Evolutionary conservation across 1,284 basidiomycete species (phyloP).

Genomic region (Leccinum solheimii): DNA sequence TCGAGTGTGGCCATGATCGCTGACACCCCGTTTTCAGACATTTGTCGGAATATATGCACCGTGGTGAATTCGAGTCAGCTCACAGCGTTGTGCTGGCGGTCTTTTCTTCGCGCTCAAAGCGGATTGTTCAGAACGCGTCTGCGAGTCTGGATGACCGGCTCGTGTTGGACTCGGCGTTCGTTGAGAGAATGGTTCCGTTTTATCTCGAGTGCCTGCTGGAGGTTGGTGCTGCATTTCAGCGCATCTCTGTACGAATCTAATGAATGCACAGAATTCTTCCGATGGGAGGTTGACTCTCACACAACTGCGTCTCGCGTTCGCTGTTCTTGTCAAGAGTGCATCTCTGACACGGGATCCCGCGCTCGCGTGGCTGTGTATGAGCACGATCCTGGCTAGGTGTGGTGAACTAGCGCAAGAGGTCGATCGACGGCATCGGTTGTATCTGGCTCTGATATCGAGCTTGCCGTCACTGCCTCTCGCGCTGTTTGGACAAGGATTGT

Average conservation of each 20-base stretch:
- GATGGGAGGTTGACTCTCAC: constrained; percentile 55
- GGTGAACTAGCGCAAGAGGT: constrained; percentile 18
- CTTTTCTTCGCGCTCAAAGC: constrained; percentile 58
- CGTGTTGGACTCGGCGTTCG: constrained; percentile 36
- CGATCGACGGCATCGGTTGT: constrained; percentile 50
- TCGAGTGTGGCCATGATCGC: not conserved
- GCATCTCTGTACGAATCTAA: constrained; percentile 1
- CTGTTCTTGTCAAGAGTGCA: constrained; percentile 61
- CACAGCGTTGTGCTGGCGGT: constrained; percentile 73
- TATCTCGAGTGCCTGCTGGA: constrained; percentile 66
- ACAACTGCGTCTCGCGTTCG: constrained; percentile 67
- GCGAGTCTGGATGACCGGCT: constrained; percentile 11
- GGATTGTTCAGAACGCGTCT: constrained; percentile 16
- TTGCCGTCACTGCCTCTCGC: constrained; percentile 56
- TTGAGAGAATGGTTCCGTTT: constrained; percentile 62
- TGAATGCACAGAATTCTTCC: constrained; percentile 55
- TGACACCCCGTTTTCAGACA: constrained; percentile 40
- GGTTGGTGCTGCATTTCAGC: constrained; percentile 37
- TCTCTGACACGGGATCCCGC: constrained; percentile 38
- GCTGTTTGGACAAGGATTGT: constrained; percentile 55
- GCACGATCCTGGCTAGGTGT: constrained; percentile 45
- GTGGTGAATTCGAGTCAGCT: constrained; percentile 72
- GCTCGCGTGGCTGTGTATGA: constrained; percentile 64
- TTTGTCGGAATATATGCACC: constrained; percentile 53
- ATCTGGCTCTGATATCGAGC: constrained; percentile 58